Conservation (phyloP, 345 rosid species). For the Linum trigynum region DNA sequence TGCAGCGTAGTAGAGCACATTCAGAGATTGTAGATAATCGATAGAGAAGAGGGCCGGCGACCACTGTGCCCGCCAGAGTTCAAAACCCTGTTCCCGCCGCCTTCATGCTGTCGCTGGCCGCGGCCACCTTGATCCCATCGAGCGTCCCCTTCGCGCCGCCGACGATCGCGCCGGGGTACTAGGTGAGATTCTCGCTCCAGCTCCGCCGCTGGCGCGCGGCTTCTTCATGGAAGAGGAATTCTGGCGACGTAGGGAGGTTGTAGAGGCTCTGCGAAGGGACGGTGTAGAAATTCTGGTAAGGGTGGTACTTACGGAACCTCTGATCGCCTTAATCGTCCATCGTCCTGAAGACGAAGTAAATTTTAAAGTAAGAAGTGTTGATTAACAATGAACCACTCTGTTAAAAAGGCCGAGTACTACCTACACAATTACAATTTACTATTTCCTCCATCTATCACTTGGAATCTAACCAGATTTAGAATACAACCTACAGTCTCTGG, state of each 20-base stretch:
- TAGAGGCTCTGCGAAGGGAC: constrained; percentile 37
- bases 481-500: too few species aligned
- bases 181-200: constrained; percentile 53
- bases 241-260: constrained; percentile 53
- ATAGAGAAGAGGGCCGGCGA: too few species aligned
- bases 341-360: too few species aligned
- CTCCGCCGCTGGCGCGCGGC: constrained; percentile 35
- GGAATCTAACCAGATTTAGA: too few species aligned
- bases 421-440: too few species aligned
- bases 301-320: constrained; percentile 28
- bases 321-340: constrained; percentile 16
- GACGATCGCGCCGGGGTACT: constrained; percentile 40
- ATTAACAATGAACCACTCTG: too few species aligned
- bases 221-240: constrained; percentile 49
- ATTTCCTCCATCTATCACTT: too few species aligned
- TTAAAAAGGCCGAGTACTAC: too few species aligned
- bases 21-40: too few species aligned
- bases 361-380: too few species aligned
- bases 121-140: constrained; percentile 36
- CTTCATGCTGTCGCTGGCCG: constrained; percentile 43
- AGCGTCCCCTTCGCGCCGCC: constrained; percentile 40
- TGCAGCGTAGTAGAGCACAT: too few species aligned
- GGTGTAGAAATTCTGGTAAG: constrained; percentile 41
- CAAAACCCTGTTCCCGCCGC: constrained; percentile 39
- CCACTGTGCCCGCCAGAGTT: constrained; percentile 46